Evolutionary conservation across 257 asterid genomes (phyloP).

Genomic region (Capsicum rhomboideum): DNA sequence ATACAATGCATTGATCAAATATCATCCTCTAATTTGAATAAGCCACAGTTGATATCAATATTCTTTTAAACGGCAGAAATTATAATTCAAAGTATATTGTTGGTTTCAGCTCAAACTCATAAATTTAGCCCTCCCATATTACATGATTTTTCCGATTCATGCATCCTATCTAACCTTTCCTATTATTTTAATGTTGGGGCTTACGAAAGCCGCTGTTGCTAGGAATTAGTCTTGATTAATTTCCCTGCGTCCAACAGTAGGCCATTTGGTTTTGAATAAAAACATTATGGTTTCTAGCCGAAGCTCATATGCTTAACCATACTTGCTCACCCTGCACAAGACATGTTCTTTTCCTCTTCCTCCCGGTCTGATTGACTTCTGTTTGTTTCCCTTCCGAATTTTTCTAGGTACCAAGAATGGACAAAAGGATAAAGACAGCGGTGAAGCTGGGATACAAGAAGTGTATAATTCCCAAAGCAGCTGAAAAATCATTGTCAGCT

Average conservation of each 20-base stretch:
- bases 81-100: background rate
- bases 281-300: background rate
- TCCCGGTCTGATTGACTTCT: background rate
- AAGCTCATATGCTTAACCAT: too few relatives aligned
- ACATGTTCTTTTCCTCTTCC: background rate
- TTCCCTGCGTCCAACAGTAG: background rate
- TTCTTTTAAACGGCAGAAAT: background rate
- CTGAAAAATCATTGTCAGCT: conserved; percentile 35
- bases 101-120: background rate
- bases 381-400: background rate
- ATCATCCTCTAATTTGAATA: background rate
- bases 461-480: conserved; percentile 65
- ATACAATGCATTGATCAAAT: background rate
- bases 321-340: too few relatives aligned
- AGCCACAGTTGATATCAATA: background rate
- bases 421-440: conserved; percentile 63
- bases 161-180: too few relatives aligned
- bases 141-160: background rate
- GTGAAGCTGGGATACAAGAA: conserved; percentile 77
- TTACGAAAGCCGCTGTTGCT: background rate
- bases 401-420: conserved; percentile 74
- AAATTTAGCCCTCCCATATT: background rate
- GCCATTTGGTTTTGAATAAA: background rate
- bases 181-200: too few relatives aligned
- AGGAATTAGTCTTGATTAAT: background rate